These are phyloP conservation scores for Athelia sp. DNA, from an alignment of 1,284 basidiomycete genomes.

Conservation along the genomic window DNA sequence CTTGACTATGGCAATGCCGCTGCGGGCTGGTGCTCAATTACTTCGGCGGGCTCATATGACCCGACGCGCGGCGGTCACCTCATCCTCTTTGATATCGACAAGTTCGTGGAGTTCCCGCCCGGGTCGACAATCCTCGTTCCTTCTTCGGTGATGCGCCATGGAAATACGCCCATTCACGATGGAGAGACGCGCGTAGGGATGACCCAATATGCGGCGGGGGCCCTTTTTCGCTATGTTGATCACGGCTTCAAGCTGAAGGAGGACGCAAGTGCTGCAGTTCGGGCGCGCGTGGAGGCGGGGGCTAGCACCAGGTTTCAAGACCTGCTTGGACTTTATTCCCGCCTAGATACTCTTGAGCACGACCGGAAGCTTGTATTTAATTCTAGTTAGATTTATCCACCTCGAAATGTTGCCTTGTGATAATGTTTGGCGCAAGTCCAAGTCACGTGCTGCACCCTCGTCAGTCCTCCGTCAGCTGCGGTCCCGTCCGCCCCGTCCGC, in stretches of 20 bases:
- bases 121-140: background rate
- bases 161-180: background rate
- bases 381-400: background rate
- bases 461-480: no score
- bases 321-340: background rate
- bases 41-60: background rate
- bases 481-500: no score
- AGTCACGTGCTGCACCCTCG: no score
- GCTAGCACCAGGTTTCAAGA: background rate
- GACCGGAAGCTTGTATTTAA: background rate
- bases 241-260: background rate
- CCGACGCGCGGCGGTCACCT: background rate
- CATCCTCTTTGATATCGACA: background rate
- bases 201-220: background rate
- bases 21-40: background rate
- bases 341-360: background rate
- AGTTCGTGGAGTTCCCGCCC: background rate
- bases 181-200: background rate
- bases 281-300: background rate
- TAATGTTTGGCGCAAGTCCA: no score
- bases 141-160: background rate
- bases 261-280: background rate
- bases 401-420: no score
- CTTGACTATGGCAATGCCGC: background rate
- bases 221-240: background rate